These are phyloP conservation scores for Quercus lobata DNA, from an alignment of 331 rosid genomes.

Conservation along the genomic window DNA sequence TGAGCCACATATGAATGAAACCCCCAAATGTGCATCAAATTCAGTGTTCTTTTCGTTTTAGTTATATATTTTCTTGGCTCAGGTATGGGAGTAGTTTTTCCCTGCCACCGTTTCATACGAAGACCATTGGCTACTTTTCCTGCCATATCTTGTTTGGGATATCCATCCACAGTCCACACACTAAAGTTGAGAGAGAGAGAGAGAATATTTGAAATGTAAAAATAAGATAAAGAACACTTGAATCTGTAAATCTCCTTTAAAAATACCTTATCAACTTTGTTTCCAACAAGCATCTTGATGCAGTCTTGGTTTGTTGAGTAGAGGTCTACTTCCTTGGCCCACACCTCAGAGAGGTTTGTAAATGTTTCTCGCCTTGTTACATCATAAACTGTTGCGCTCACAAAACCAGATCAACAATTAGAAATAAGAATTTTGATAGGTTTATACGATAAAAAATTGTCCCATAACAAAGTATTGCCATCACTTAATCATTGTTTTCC, in stretches of 20 bases:
- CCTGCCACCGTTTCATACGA: too few relatives aligned
- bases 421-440: neutral
- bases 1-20: constrained; percentile 10
- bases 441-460: neutral
- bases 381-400: constrained; percentile 61
- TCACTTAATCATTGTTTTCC: neutral
- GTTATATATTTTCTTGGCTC: neutral
- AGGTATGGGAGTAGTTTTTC: too few relatives aligned
- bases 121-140: neutral
- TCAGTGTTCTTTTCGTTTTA: neutral
- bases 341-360: constrained; percentile 73
- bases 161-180: neutral
- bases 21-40: neutral
- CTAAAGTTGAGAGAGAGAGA: neutral
- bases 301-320: constrained; percentile 89
- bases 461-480: neutral
- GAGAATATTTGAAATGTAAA: neutral
- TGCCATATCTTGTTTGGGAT: neutral
- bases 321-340: constrained; percentile 90
- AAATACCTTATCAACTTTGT: constrained; percentile 84
- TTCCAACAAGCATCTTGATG: constrained; percentile 94
- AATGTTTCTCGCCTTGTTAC: constrained; percentile 84
- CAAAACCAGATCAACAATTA: constrained; percentile 13
- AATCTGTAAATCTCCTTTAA: neutral
- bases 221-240: neutral